These are phyloP conservation scores for Pleomassaria siparia DNA, from an alignment of 2,329 filamentous ascomycete genomes.

Conservation along the genomic window DNA sequence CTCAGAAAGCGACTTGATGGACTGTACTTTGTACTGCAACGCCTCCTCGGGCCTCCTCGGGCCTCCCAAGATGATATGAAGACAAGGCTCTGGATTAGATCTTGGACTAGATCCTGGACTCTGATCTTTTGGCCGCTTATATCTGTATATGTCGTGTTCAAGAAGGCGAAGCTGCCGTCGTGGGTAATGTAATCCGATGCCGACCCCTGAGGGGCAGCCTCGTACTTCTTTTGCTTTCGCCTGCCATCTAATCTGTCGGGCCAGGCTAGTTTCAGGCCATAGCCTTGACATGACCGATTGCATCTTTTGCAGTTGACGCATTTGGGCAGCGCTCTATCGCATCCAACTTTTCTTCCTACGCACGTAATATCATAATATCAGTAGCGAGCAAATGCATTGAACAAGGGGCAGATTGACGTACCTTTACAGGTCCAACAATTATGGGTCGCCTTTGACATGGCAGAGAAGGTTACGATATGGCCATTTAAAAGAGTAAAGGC, in stretches of 20 bases:
- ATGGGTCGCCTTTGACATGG: conserved; percentile 5
- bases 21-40: conserved; percentile 47
- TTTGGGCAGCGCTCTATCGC: conserved; percentile 47
- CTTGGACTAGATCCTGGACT: conserved; percentile 9
- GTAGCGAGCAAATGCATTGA: background rate
- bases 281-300: conserved; percentile 48
- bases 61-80: conserved; percentile 46
- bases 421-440: conserved; percentile 12
- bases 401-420: background rate
- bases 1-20: conserved; percentile 45
- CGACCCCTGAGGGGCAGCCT: conserved; percentile 37
- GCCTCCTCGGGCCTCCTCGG: conserved; percentile 44
- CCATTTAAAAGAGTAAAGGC: background rate
- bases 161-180: conserved; percentile 15
- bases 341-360: conserved; percentile 52
- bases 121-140: conserved; percentile 10
- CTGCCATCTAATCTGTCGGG: conserved; percentile 52
- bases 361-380: no score
- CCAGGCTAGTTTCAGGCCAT: conserved; percentile 52
- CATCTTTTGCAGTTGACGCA: conserved; percentile 51
- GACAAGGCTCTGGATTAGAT: conserved; percentile 36
- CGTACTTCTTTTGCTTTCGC: conserved; percentile 42
- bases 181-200: conserved; percentile 10
- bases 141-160: conserved; percentile 21
- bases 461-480: background rate